phyloP scores from a whole-genome alignment of 441 rosid genomes.

The Breynia disticha region DNA sequence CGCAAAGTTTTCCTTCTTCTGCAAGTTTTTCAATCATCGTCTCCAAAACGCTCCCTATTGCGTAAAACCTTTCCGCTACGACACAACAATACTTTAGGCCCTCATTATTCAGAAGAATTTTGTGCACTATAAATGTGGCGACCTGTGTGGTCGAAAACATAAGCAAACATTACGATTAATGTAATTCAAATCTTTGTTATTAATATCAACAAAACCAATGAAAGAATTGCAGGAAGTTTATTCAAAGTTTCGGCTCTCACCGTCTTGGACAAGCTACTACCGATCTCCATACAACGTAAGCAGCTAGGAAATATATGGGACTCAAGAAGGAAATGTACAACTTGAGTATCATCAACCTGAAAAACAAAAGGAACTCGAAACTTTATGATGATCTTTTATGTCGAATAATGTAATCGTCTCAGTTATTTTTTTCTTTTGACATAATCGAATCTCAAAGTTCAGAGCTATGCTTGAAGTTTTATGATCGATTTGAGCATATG shows the following conservation, averaged over 20 bases:
- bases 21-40: slow-evolving; percentile 38
- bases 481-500: no score
- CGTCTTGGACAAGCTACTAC: slow-evolving; percentile 32
- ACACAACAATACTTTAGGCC: slow-evolving; percentile 79
- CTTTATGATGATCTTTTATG: no score
- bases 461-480: no score
- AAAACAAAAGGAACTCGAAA: background rate
- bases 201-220: background rate
- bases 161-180: no score
- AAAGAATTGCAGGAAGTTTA: background rate
- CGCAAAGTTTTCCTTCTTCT: slow-evolving; percentile 40
- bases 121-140: slow-evolving; percentile 71
- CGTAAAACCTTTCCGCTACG: slow-evolving; percentile 69
- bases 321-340: slow-evolving; percentile 28
- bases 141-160: slow-evolving; percentile 39
- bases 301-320: slow-evolving; percentile 32
- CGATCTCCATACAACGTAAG: slow-evolving; percentile 36
- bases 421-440: no score
- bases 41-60: slow-evolving; percentile 59
- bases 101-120: slow-evolving; percentile 57
- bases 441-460: no score
- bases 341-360: slow-evolving; percentile 30
- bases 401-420: no score
- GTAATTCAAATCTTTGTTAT: background rate
- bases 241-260: slow-evolving; percentile 20